Evolutionary conservation across 331 rosid species (phyloP), one percentile per base, ranked within the genome.

Genomic region (Malus hybrid): DNA sequence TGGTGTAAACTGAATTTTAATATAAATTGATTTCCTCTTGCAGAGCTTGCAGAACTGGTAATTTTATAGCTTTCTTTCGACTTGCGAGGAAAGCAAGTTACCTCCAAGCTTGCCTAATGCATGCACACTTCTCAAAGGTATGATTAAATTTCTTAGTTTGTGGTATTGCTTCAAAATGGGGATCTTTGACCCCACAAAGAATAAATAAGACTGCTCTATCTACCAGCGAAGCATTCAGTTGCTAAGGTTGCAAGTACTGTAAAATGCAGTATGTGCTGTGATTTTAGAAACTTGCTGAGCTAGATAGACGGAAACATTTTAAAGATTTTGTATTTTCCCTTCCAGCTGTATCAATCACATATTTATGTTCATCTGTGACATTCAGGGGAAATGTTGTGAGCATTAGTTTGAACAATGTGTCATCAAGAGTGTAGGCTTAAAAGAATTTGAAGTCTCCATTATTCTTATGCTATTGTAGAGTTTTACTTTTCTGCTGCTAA

Each of bases 51-150:
- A 90, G 99, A 77, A 90, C 90, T 0, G 82, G 91, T 62, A 94
- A 94, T 83, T 94, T 88, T 80, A 89, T 92, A 83, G 89, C 97
- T 76, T 92, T 94, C 85, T 94, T 92, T 83, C 89, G 96, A 72
- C 92, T 90, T 76, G 92, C 91, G 64, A 94, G 93, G 82, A 92
- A 89, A 85, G 96, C 97, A 54, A 90, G 91, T 79, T 94, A 94
- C 83, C 97, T 94, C 76, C 99, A 94, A 89, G 97, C 99, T 67
- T 94, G 99, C 88, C 83, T 94, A 79, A 94, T 94, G 96, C 99
- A 94, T 65, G 97, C 99, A 60, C 99, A 94, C 90, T 94, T 94
- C 79, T 88, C 97, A 60, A 94, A 94, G 97, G 99, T 94, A 84
- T 78, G 61, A 46, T 56, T 71, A 72, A 71, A 61, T 79, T 60